These are phyloP conservation scores for Gonium pectorale DNA, from an alignment of 139 green algal species.

Conservation along the genomic window DNA sequence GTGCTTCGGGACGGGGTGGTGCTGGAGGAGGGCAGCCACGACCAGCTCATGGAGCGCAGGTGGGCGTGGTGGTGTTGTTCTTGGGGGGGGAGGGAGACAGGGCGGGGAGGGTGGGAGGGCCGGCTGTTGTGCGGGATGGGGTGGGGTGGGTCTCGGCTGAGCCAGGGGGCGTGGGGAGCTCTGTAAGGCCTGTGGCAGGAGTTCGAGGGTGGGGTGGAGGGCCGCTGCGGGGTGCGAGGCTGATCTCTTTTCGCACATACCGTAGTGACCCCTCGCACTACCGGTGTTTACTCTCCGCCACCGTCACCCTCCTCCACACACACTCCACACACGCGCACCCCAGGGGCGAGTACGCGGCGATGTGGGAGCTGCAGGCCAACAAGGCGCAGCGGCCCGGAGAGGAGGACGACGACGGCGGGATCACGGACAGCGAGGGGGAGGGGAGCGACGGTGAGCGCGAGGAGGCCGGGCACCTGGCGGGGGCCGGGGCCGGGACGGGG, in stretches of 20 bases:
- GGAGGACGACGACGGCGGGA: not conserved
- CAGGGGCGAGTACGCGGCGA: slow-evolving; percentile 59
- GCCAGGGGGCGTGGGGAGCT: too few species aligned
- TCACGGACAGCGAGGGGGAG: slow-evolving; percentile 5
- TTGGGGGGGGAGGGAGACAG: too few species aligned
- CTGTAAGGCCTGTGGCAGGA: too few species aligned
- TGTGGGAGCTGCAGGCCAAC: slow-evolving; percentile 60
- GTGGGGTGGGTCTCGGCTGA: too few species aligned
- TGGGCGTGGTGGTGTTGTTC: too few species aligned
- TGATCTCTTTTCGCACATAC: too few species aligned
- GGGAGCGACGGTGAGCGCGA: not conserved
- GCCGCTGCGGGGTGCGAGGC: too few species aligned
- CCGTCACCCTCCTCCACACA: not conserved
- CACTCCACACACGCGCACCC: not conserved
- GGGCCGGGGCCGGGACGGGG: not conserved
- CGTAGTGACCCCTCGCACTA: too few species aligned
- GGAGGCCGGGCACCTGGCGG: not conserved
- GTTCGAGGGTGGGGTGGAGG: too few species aligned
- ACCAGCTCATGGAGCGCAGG: slow-evolving; percentile 58
- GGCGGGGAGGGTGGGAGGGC: not conserved
- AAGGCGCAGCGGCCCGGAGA: not conserved
- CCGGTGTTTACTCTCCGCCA: too few species aligned
- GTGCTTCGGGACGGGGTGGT: slow-evolving; percentile 67
- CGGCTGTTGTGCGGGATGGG: not conserved
- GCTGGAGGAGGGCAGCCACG: slow-evolving; percentile 67